These are phyloP conservation scores for Populus euphratica DNA, from an alignment of 345 rosid species.

Conservation along the genomic window DNA sequence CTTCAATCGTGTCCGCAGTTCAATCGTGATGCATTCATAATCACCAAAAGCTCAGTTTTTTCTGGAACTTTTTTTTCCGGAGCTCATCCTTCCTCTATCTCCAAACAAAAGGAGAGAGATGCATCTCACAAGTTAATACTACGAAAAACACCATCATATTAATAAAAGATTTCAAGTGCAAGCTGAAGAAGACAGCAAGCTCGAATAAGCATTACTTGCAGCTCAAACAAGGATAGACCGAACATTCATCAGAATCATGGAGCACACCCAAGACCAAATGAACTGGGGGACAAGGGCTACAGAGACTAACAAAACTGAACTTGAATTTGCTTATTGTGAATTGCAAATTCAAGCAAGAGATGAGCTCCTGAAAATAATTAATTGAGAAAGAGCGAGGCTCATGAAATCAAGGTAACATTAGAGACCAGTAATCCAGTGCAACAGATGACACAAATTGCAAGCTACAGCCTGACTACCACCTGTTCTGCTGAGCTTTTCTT, in stretches of 20 bases:
- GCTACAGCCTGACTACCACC: slow-evolving; percentile 60
- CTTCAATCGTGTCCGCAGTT: no score
- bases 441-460: neutral
- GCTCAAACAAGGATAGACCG: neutral
- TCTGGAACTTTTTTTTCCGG: no score
- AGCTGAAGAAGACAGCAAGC: neutral
- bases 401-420: neutral
- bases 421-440: neutral
- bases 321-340: neutral
- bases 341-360: neutral
- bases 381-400: neutral
- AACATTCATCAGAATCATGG: neutral
- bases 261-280: neutral
- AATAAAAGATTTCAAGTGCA: neutral
- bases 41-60: no score
- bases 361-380: neutral
- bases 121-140: no score
- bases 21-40: no score
- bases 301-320: slow-evolving; percentile 3
- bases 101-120: no score
- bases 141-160: no score
- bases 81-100: no score
- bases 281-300: neutral
- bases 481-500: slow-evolving; percentile 66
- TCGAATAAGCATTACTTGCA: neutral